Evolutionary conservation across 2,329 filamentous ascomycete genomes (phyloP), one percentile per base, ranked within the genome.

Genomic region (Curvularia hawaiiensis): DNA sequence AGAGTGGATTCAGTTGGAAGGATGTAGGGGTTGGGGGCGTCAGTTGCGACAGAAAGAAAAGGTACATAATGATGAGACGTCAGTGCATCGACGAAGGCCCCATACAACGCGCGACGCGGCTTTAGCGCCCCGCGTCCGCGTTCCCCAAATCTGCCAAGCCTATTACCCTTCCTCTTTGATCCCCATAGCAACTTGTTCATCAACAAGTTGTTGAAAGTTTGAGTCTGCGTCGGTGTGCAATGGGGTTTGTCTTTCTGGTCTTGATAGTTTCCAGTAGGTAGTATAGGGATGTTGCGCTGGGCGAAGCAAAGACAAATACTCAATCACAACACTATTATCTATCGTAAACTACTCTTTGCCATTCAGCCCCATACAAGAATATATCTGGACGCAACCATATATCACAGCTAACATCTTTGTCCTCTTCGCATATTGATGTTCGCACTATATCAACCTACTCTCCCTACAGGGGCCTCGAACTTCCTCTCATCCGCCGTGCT

Each of bases 401-500:
- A 14, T 35, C 14, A 8, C 33, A 16, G 6, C 5, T 16, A n/a
- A 12, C 6, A 4, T 35, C 14, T n/a, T 4, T 6, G 16, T 16
- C 7, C 33, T 12, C 14, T 12, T 10, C 14, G 10, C 14, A n/a
- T 35, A 35, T 35, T n/a, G 16, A 18, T 18, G 18, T 38, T 18
- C 8, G 16, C 7, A 18, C 16, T n/a, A n/a, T 38, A 10, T 38
- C 7, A 38, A 38, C 35, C 14, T 6, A 16, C 7, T 11, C 24
- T 44, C 12, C 18, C 50, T 35, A 14, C 48, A 24, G 41, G 47
- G 8, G 63, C 67, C 50, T 70, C 71, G 9, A 50, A 60, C 50
- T 71, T 68, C 30, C 73, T 54, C 62, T 70, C 67, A 1, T 64
- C 64, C 30, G 63, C 65, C 4, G 71, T 71, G 50, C 71, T 61